Evolutionary conservation across 2,329 filamentous ascomycete species (phyloP).

Genomic region (Talaromyces sp.): DNA sequence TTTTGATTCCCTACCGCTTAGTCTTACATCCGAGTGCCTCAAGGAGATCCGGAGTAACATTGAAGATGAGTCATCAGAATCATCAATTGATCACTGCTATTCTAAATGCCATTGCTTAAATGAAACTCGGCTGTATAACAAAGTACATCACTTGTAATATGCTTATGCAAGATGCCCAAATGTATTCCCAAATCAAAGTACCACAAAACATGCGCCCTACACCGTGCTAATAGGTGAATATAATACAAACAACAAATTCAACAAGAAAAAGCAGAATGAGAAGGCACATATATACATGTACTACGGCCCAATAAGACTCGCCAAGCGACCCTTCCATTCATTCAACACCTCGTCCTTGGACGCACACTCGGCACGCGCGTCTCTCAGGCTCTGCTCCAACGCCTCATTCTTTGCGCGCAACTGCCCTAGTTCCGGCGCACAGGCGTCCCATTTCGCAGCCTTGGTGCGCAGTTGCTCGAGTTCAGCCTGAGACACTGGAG

Average conservation of each 20-base stretch:
- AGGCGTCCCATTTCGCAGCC: constrained; percentile 1
- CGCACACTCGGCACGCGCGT: constrained; percentile 6
- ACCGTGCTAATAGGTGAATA: not conserved
- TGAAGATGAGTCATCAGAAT: no score
- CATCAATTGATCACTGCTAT: no score
- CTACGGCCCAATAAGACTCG: constrained; percentile 10
- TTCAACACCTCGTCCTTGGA: constrained; percentile 9
- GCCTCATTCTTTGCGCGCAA: constrained; percentile 7
- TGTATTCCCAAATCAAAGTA: not conserved
- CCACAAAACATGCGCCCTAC: not conserved
- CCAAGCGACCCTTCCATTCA: constrained; percentile 12
- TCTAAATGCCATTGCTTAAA: not conserved
- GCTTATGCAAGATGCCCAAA: not conserved
- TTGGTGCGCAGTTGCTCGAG: constrained; percentile 7
- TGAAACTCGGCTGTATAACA: not conserved
- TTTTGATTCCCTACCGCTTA: no score
- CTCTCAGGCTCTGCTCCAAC: constrained; percentile 7
- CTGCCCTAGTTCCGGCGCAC: constrained; percentile 1
- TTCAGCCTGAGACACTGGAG: constrained; percentile 7
- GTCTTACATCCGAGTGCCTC: no score
- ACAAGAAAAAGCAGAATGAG: not conserved
- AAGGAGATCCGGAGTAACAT: no score
- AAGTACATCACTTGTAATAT: not conserved
- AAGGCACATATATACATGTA: not conserved
- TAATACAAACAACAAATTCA: not conserved